Evolutionary conservation across 192 early-diverging fungal genomes (phyloP), one percentile per base, ranked within the genome.

Genomic region (Helicostylum pulchrum): DNA sequence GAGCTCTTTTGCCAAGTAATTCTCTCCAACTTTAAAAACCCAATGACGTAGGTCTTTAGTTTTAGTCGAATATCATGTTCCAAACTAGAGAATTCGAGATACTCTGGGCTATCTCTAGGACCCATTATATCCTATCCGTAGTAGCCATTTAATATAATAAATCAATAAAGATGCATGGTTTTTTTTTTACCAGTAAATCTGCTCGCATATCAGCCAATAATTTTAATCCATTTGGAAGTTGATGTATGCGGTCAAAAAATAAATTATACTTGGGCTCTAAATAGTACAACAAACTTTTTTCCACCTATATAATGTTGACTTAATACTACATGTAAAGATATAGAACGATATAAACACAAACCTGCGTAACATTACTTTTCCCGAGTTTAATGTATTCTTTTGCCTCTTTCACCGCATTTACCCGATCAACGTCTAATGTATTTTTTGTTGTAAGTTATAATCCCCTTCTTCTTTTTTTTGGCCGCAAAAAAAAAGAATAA

Each of bases 1-100:
- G 90, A 85, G 7, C 57, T 59, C 11, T 85, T 88, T 62, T 85
- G 80, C 93, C 94, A 95, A 0, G 91, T 92, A 9, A 96, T 79
- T 39, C 90, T 79, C 50, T 91, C 87, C 15, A 95, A 78, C 51
- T 90, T 90, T 58, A 95, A 68, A 30, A 82, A 87, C 14, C 84
- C 87, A 30, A 93, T 81, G 21, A 95, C 83, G 85, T 87, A 92
- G n/a, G 75, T 77, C 64, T 91, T 84, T 2, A 96, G 71, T 64
- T 86, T 85, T 36, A 66, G 65, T 64, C 83, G 85, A 36, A 95
- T 79, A 19, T 74, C 78, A 20, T 89, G 83, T 65, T 85, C 86
- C 71, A 59, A 44, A 26, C 43, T 92, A 75, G 0, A 81, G 72
- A 23, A 79, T 63, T 7, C 89, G 59, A 15, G 81, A 67, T 11